Base-by-base conservation (phyloP, 2,329 filamentous ascomycete species). In the Xylariomycetidae sp. region DNA sequence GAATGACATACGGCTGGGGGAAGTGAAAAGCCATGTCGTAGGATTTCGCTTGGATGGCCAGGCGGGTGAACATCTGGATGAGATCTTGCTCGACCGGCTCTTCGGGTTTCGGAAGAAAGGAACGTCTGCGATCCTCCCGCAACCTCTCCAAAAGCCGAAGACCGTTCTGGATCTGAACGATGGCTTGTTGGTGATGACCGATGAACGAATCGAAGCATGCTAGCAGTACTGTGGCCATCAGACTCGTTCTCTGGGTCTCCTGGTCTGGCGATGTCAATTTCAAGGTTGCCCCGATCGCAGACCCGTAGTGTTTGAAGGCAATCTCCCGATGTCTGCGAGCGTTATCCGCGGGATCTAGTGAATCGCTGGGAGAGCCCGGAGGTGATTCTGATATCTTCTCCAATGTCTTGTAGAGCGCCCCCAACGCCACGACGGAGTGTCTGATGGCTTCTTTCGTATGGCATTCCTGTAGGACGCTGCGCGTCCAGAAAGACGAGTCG, bases 11-110 rank as follows among this genome's bases (percentile, higher is more conserved):
- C 1, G 77, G 76, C 18, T 76, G 66, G 1, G 77, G 77, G 38
- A 81, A 80, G 51, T 82, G 77, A 48, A 81, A 82, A 19, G 77
- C 77, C 74, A 81, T 76, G 46, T 81, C 77, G 50, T 82, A 82
- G 1, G 76, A 80, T 49, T 81, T 82, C 27, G 77, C 77, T 51
- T 81, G 77, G 27, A 81, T 77, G 3, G 75, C 76, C 3, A 81
- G 62, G 4, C 77, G 69, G 2, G 72, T 79, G 45, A 81, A 81
- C 62, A 81, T 80, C 31, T 76, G 72, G 5, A 76, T 64, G 16
- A 82, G 63, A 47, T 81, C 77, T 31, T 74, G 67, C 41, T 78
- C 73, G 5, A 75, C 64, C 1, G 70, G 63, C 34, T 72, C 70
- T 33, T 67, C 68, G 11, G 63, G 55, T 36, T 54, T 49, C 5